Base-by-base conservation (phyloP, 495 filamentous ascomycete genomes). In the Evansstolkia leycettana region DNA sequence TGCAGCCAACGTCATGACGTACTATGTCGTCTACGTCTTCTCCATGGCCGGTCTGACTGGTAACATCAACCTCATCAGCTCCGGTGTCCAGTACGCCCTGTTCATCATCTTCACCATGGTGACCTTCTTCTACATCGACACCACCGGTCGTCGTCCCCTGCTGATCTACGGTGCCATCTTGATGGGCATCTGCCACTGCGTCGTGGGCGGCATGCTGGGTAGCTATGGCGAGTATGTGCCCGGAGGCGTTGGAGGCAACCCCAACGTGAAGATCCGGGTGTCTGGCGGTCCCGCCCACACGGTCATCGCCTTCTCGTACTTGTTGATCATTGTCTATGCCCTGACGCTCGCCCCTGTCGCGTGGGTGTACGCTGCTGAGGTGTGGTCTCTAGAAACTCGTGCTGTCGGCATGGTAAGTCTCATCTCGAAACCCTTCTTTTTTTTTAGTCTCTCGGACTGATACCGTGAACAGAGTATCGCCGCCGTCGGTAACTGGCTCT, bases 341-440 rank as follows among this genome's bases (percentile, higher is more conserved):
- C 63, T 84, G 31, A 9, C 7, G 3, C 50, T 82, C 34, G 80
- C 78, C 1, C 79, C 77, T 2, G 66, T 76, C 1, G 79, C 65
- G 40, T 85, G 81, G 80, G 69, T 84, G 38, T 85, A 87, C 55
- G 74, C 78, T 0, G 70, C 81, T 13, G 80, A 87, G 58, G 74
- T 85, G 2, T 85, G 78, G 70, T 76, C 76, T 0, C 65, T 84
- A 7, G 78, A 81, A 46, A 83, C 78, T 11, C 74, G 82, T 12
- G 81, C 78, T 10, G 78, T 71, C 20, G 81, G 80, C 10, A 81
- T 84, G 62, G 72, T 23, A 23, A 23, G 20, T 9, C 4, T 9
- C 4, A 23, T 9, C 20, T 9, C 9, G 20, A 23, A 4, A 23
- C 20, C 20, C 20, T 5, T 23, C 80, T 0, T 73, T 78, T 2